These are phyloP conservation scores for Plasmodiophora brassicae DNA, from an alignment of 208 protist species.

Conservation along the genomic window DNA sequence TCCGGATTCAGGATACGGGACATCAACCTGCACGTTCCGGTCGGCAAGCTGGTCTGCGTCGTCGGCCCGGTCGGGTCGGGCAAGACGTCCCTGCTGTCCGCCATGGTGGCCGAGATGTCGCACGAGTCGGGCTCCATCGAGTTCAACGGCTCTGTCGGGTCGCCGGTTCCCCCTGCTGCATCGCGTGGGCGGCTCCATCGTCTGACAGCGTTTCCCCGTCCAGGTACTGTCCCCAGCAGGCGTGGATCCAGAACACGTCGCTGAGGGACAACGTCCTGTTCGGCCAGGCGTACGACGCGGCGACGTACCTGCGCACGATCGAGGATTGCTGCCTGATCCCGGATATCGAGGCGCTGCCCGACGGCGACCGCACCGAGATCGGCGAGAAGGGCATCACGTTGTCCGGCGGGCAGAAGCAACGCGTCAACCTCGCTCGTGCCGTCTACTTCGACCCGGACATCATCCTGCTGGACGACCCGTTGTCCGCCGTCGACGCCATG, in stretches of 20 bases:
- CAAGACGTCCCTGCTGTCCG: slow-evolving; percentile 62
- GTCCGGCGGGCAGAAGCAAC: slow-evolving; percentile 70
- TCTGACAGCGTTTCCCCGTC: slow-evolving; percentile 49
- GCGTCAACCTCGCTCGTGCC: slow-evolving; percentile 56
- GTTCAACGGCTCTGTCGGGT: too few relatives aligned
- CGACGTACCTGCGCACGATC: slow-evolving; percentile 37
- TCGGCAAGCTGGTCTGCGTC: slow-evolving; percentile 49
- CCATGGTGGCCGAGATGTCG: slow-evolving; percentile 55
- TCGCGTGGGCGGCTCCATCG: too few relatives aligned
- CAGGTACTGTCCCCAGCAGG: slow-evolving; percentile 69
- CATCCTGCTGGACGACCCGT: slow-evolving; percentile 49
- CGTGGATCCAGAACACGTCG: slow-evolving; percentile 72
- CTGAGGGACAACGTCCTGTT: slow-evolving; percentile 80
- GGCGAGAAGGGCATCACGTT: slow-evolving; percentile 62
- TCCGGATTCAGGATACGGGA: too few relatives aligned
- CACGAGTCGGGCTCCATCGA: slow-evolving; percentile 26
- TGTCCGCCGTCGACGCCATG: slow-evolving; percentile 46
- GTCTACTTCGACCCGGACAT: slow-evolving; percentile 43
- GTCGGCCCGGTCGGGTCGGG: slow-evolving; percentile 64
- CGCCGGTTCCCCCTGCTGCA: too few relatives aligned
- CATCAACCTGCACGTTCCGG: not conserved
- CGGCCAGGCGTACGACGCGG: slow-evolving; percentile 51
- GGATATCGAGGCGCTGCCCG: slow-evolving; percentile 49
- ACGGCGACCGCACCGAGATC: slow-evolving; percentile 54
- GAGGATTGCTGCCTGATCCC: slow-evolving; percentile 45